Base-by-base conservation (phyloP, 768 basidiomycete genomes). In the Leucocoprinus leucothites region DNA sequence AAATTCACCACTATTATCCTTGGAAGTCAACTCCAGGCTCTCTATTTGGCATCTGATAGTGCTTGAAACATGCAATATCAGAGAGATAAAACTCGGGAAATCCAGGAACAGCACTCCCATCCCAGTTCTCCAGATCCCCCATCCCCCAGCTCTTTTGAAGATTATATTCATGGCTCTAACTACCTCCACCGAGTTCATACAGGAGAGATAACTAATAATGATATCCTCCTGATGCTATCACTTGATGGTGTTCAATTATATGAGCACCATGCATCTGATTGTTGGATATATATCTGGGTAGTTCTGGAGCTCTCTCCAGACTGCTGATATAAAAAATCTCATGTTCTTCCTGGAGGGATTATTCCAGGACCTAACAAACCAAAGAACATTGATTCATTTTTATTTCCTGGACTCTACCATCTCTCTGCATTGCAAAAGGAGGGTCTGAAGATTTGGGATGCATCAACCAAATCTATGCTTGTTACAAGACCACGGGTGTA, bases 1-100 rank as follows among this genome's bases (percentile, higher is more conserved):
- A 58, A 66, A 6, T 75, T 75, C 46, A 54, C 51, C 0, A 80
- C 76, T 0, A 69, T 82, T 1, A 74, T 70, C 0, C 25, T 80
- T 14, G 76, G 76, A 1, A 74, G 74, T 0, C 71, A 74, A 25
- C 56, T 79, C 0, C 79, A 81, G 44, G 71, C 74, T 0, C 46
- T 72, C 2, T 64, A 60, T 18, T 36, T 67, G 0, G 58, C 49
- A 2, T 57, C 50, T 3, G 58, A 64, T 9, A 61, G 65, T 40
- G 70, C 75, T 0, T 3, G 40, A 0, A n/a, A 57, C 1, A 68
- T 76, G 64, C 19, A 42, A 0, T 71, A 76, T 56, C 61, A 68
- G 2, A 9, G 48, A 0, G 36, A 58, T 1, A 34, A 61, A 14
- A 69, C 67, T 0, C 40, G 61, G n/a, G 51, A 60, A 26, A 63